Conservation (phyloP, 2,329 filamentous ascomycete species). For the Trichoderma pleuroti region DNA sequence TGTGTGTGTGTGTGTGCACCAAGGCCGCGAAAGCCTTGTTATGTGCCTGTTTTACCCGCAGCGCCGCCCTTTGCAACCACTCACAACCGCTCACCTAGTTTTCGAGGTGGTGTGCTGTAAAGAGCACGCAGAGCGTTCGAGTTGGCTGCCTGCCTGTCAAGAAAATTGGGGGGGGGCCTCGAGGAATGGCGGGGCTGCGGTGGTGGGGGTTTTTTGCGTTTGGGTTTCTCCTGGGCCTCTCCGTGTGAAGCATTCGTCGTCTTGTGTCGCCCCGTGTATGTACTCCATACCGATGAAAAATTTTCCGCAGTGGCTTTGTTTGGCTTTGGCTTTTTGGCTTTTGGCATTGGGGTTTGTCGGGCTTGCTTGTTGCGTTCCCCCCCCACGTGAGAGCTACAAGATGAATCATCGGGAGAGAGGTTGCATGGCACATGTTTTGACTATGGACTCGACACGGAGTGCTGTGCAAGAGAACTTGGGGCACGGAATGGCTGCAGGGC, state of each 20-base stretch:
- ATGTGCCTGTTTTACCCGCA: constrained; percentile 15
- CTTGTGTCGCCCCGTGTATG: not conserved
- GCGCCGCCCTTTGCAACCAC: not conserved
- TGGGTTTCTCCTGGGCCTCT: not conserved
- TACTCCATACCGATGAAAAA: not conserved
- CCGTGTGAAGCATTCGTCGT: constrained; percentile 1
- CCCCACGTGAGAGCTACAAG: constrained; percentile 6
- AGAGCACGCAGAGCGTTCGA: not conserved
- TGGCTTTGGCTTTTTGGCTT: not conserved
- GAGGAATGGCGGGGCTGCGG: not conserved
- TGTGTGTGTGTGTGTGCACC: not conserved
- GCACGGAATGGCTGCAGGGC: not conserved
- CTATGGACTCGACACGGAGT: not conserved
- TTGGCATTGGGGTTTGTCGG: not conserved
- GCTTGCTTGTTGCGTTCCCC: not conserved
- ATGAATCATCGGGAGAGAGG: not conserved
- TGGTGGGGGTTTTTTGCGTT: constrained; percentile 7
- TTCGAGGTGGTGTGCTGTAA: constrained; percentile 4
- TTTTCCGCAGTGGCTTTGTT: not conserved
- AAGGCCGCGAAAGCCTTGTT: not conserved
- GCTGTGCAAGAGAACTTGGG: not conserved
- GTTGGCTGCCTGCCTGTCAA: constrained; percentile 1
- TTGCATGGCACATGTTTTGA: not conserved
- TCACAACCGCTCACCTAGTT: not conserved
- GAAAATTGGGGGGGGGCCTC: not conserved